Percentiles rank a stretch among this genome's conserved stretches.
Evolutionary conservation across 2,329 filamentous ascomycete genomes (phyloP).

Genomic region (Xylaria sp.): DNA sequence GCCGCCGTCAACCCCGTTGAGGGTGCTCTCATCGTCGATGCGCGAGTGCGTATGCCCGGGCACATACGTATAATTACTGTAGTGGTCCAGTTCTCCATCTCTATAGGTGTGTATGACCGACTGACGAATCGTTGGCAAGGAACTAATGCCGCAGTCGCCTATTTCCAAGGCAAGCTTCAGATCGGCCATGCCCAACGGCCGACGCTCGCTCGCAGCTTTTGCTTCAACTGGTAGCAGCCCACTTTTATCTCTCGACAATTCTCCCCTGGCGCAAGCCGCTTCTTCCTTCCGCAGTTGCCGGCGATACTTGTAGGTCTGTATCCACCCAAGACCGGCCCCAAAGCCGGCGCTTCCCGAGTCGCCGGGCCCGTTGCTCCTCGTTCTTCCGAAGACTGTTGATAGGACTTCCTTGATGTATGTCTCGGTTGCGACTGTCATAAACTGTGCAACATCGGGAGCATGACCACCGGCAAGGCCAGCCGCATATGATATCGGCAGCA

Average conservation of each 20-base stretch:
- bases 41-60: slow-evolving; percentile 51
- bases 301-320: slow-evolving; percentile 83
- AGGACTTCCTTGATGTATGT: slow-evolving; percentile 75
- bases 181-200: slow-evolving; percentile 81
- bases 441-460: slow-evolving; percentile 68
- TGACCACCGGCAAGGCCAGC: slow-evolving; percentile 70
- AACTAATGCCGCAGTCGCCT: slow-evolving; percentile 78
- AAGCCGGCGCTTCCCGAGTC: slow-evolving; percentile 70
- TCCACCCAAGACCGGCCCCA: slow-evolving; percentile 73
- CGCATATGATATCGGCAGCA: slow-evolving; percentile 76
- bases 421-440: slow-evolving; percentile 73
- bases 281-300: slow-evolving; percentile 81
- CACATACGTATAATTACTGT: slow-evolving; percentile 68
- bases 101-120: slow-evolving; percentile 76
- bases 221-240: slow-evolving; percentile 85
- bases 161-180: slow-evolving; percentile 80
- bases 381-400: slow-evolving; percentile 71
- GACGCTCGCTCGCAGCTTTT: slow-evolving; percentile 77
- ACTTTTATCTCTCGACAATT: slow-evolving; percentile 77
- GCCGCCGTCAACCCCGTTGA: slow-evolving; percentile 26
- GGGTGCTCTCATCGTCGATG: slow-evolving; percentile 42
- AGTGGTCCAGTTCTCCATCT: slow-evolving; percentile 79
- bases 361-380: slow-evolving; percentile 72
- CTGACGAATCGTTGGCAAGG: slow-evolving; percentile 80
- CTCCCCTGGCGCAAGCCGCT: slow-evolving; percentile 75